A percentile compares a stretch with the other conserved stretches of the same genome.
Conservation (phyloP, 2,329 filamentous ascomycete species). For the Pseudogymnoascus sp. region DNA sequence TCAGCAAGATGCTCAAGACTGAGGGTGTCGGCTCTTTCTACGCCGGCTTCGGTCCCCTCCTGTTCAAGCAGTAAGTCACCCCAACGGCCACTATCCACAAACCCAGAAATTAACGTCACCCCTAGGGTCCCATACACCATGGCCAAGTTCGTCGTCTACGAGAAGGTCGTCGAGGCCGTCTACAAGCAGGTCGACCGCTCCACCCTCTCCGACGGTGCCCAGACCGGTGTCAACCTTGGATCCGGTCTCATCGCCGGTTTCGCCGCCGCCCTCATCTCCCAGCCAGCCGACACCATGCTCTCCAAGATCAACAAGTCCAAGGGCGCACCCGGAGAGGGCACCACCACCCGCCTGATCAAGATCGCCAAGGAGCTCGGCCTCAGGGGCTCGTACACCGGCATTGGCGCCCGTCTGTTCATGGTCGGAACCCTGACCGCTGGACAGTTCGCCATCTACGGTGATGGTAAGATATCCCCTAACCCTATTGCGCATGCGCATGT, state of each 20-base stretch:
- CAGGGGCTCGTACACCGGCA: conserved; percentile 69
- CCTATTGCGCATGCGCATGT: neutral
- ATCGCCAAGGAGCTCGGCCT: conserved; percentile 80
- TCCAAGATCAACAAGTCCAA: conserved; percentile 95
- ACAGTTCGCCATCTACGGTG: conserved; percentile 86
- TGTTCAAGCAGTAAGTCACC: conserved; percentile 63
- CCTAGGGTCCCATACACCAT: conserved; percentile 81
- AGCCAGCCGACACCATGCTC: conserved; percentile 89
- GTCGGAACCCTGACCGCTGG: conserved; percentile 59
- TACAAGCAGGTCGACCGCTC: conserved; percentile 65
- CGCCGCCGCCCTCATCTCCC: conserved; percentile 77
- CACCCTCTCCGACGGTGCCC: conserved; percentile 54
- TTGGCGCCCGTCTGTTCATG: conserved; percentile 72
- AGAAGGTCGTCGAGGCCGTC: conserved; percentile 73
- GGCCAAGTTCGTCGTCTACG: conserved; percentile 91
- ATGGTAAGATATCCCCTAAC: conserved; percentile 24
- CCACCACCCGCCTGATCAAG: conserved; percentile 72
- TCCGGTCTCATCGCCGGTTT: conserved; percentile 74
- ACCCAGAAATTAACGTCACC: conserved; percentile 16
- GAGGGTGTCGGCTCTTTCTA: conserved; percentile 85
- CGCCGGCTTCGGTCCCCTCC: conserved; percentile 79
- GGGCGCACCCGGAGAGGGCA: conserved; percentile 78
- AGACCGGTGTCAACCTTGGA: conserved; percentile 74
- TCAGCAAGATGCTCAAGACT: conserved; percentile 72
- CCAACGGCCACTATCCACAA: neutral